Evolutionary conservation across 495 filamentous ascomycete genomes (phyloP), one percentile per base, ranked within the genome.

Genomic region (Hypoxylon rickii): DNA sequence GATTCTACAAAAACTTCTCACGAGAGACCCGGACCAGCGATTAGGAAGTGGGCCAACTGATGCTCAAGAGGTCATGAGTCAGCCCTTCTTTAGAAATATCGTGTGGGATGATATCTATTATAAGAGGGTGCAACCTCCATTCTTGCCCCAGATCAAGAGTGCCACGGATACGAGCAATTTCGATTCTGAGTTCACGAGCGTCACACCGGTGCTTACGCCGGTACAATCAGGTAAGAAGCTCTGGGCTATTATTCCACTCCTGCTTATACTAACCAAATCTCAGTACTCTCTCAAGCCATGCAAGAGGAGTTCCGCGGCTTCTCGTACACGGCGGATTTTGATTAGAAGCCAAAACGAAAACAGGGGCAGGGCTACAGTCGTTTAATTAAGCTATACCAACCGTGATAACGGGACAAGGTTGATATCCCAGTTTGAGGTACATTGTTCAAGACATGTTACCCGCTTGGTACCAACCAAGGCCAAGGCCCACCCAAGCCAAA

Each of bases 281-380:
- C 64, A 96, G 94, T 99, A 20, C 83, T 99, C 41, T 94, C 95
- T 7, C 93, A 97, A 79, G 89, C 91, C 15, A 97, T 97, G 95
- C 94, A 99, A 76, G 94, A 99, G 77, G 92, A 99, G 71, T 99
- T 99, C 89, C 87, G 94, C 39, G 94, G 94, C 58, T 99, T 99
- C 79, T 97, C 95, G 10, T 99, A 99, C 57, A 78, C 77, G 16
- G 73, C 74, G 13, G 76, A 80, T 49, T 79, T 80, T 55, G 77
- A 79, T 22, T 79, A 76, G 46, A 20, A 40, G 41, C 31, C 29
- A 46, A 40, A 17, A 44, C 20, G 40, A 29, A 36, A 20, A 18
- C 44, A 16, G 40, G 33, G 15, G 17, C 32, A 45, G 21, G 43
- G 22, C 38, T 61, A 44, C 59, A 21, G 48, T 63, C 53, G 43